Conservation (phyloP, 2,329 filamentous ascomycete genomes). For the Apiospora kogelbergensis region DNA sequence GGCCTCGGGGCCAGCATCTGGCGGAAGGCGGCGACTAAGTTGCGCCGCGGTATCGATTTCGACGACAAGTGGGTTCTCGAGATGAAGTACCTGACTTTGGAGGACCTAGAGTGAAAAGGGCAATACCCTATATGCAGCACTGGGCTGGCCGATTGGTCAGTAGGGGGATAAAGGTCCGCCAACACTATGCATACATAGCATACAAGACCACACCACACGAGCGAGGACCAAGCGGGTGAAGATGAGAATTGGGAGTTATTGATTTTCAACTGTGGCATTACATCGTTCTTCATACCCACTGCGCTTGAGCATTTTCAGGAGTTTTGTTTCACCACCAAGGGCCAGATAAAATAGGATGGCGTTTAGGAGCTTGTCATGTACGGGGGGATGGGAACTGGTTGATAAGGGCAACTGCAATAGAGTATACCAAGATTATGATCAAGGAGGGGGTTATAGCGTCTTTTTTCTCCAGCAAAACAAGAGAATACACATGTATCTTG, state of each 20-base stretch:
- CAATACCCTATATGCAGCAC: neutral
- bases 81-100: constrained; percentile 49
- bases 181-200: neutral
- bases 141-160: neutral
- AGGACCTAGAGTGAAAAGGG: neutral
- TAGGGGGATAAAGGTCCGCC: neutral
- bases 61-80: constrained; percentile 82
- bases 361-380: neutral
- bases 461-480: neutral
- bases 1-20: constrained; percentile 81
- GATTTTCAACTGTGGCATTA: neutral
- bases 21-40: constrained; percentile 79
- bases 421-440: neutral
- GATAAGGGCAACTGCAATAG: neutral
- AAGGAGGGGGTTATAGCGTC: neutral
- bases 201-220: neutral
- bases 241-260: neutral
- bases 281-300: constrained; percentile 4
- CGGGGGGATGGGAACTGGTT: neutral
- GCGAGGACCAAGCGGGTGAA: neutral
- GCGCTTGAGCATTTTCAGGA: constrained; percentile 3
- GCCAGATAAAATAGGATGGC: neutral
- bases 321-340: neutral
- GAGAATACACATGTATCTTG: neutral
- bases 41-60: constrained; percentile 85